Base-by-base conservation (phyloP, 2,329 filamentous ascomycete species). In the Acephala macrosclerotiorum region DNA sequence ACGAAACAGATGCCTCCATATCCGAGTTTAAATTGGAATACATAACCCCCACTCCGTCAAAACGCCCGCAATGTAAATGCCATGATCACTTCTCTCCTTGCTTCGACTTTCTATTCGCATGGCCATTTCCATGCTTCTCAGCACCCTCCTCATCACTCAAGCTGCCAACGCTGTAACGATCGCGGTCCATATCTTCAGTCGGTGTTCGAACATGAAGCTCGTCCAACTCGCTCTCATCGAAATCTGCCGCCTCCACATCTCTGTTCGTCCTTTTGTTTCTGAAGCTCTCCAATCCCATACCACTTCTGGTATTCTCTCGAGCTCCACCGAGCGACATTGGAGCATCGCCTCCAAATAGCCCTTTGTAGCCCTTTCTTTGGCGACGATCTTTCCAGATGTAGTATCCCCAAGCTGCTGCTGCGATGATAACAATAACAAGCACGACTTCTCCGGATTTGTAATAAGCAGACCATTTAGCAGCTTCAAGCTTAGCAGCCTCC, bases 371-470 rank as follows among this genome's bases (percentile, higher is more conserved):
- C 6, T 80, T 76, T 38, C 82, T 81, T 71, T 82, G 84, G 70
- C 86, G 83, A 58, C 89, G 85, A 65, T 87, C 84, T 65, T 83
- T 83, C 87, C 87, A 91, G 73, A 91, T 79, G 70, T 85, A 89
- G 76, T 85, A 87, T 11, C 85, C 89, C 85, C 88, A 92, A 36
- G 84, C 78, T 14, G 78, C 79, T 1, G 89, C 89, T 4, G 86
- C 85, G 61, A 91, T 86, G 58, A 88, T 80, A 20, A 92, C 88
- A 42, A 92, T 81, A 1, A 92, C 84, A 2, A 93, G 81, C 0
- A 87, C 90, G 11, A 89, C 87, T 75, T 92, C 89, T 53, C 90
- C 90, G 1, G 88, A 91, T 71, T 89, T 88, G 75, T 89, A 88
- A 74, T 93, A 93, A 0, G 90, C 90, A 55, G 86, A 84, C 87